Evolutionary conservation across 352 stramenopile genomes (phyloP), one percentile per base, ranked within the genome.

Genomic region (Phytophthora syringae): DNA sequence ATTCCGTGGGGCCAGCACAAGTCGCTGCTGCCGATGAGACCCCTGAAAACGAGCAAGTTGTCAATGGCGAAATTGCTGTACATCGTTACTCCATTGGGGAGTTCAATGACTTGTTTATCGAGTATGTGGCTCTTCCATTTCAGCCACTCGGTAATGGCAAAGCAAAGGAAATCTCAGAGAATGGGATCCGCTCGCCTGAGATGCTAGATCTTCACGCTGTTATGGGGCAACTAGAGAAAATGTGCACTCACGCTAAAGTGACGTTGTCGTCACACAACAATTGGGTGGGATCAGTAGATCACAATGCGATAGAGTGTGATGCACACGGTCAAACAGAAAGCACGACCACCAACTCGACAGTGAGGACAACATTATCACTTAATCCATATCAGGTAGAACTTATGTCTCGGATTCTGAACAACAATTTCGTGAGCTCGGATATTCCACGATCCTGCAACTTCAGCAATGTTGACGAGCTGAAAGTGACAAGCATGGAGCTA

Each of bases 331-430:
- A 12, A 5, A 61, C 0, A 22, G 13, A 16, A n/a, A 20, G 2
- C n/a, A 27, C 40, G 40, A 18, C 3, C 20, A 25, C 20, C 15
- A 22, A 47, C 7, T 16, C 18, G n/a, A 5, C 52, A 28, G 22
- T 21, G 20, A 44, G n/a, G 21, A 50, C 44, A 3, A 67, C 18
- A 9, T 45, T 90, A 15, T 57, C 73, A 1, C 47, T 90, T 1
- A 85, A 92, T 59, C 74, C 80, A 7, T 79, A 86, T 25, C 84
- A 92, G 32, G 52, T 92, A 3, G 79, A 91, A 52, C 66, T 93
- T 13, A 48, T 91, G 9, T 67, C 68, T n/a, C 86, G 84, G 21
- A 70, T 93, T 36, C 36, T 83, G 2, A 71, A 87, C 25, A 84
- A 91, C 42, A 91, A 93, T 52, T 80, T 91, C 56, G 67, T 56